Evolutionary conservation across 805 yeast species (phyloP).

Genomic region (Yarrowia sp.): DNA sequence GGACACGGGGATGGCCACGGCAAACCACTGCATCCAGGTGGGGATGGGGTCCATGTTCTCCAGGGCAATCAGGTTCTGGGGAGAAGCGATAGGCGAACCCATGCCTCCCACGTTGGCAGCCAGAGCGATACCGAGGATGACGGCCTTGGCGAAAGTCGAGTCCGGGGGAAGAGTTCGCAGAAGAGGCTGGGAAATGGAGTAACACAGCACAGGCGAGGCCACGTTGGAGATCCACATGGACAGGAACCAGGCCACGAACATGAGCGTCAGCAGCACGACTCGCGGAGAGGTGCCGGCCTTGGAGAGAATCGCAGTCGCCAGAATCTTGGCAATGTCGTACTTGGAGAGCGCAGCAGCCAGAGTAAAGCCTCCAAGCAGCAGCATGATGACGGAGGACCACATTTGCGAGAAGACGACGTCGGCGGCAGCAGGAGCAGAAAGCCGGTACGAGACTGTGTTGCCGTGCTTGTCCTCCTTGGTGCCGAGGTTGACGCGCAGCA

Average conservation of each 20-base stretch:
- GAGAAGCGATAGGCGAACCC: slow-evolving; percentile 96
- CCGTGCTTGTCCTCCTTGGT: slow-evolving; percentile 48
- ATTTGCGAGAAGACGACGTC: slow-evolving; percentile 75
- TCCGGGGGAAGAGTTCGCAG: slow-evolving; percentile 78
- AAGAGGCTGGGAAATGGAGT: slow-evolving; percentile 86
- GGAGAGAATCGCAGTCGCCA: slow-evolving; percentile 78
- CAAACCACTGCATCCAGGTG: slow-evolving; percentile 93
- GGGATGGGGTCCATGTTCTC: slow-evolving; percentile 81
- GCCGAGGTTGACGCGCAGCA: slow-evolving; percentile 58
- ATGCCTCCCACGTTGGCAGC: slow-evolving; percentile 95
- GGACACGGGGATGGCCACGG: slow-evolving; percentile 79
- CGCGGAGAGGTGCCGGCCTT: slow-evolving; percentile 86
- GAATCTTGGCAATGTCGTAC: slow-evolving; percentile 79
- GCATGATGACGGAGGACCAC: slow-evolving; percentile 95
- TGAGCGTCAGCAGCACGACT: slow-evolving; percentile 69
- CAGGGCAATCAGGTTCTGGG: slow-evolving; percentile 90
- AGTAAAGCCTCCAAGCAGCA: slow-evolving; percentile 89
- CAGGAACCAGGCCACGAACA: slow-evolving; percentile 81
- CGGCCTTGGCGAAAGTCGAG: slow-evolving; percentile 74
- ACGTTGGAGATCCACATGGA: slow-evolving; percentile 97
- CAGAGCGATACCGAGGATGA: slow-evolving; percentile 86
- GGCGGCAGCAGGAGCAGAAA: slow-evolving; percentile 69
- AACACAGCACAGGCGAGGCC: slow-evolving; percentile 94
- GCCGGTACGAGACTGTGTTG: slow-evolving; percentile 35
- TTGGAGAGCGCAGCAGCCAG: slow-evolving; percentile 92